Base-by-base conservation (phyloP, 495 filamentous ascomycete species). In the Tetracladium setigerum region DNA sequence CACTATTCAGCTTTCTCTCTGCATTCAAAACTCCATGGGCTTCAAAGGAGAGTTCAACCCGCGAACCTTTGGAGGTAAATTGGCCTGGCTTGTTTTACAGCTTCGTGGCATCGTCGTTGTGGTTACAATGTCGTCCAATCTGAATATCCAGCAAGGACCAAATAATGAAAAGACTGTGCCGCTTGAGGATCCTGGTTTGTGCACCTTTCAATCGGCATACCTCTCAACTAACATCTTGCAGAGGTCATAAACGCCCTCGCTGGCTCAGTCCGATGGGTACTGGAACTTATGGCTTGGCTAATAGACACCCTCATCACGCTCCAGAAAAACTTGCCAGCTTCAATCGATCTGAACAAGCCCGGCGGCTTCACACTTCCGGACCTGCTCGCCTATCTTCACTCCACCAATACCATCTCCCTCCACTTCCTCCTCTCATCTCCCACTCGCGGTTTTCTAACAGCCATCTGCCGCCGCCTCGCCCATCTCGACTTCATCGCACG, bases 81-180 rank as follows among this genome's bases (percentile, higher is more conserved):
- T 94, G 40, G 77, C 87, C n/a, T 84, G 81, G 74, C 65, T 82
- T 1, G 78, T 81, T 30, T 66, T 95, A 31, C 81, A 86, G 58
- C 67, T 90, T 30, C 75, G 86, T 32, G 82, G 84, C 55, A 74
- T 83, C 13, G 77, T 83, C 4, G 69, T 86, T 33, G 71, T 83
- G 46, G 78, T 86, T 50, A 79, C 73, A 1, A 77, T 80, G 35
- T 78, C 77, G 50, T 78, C 65, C 62, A 72, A 57, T 62, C 66
- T 53, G 62, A 64, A 52, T 64, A 67, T 56, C 1, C 35, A 71
- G 68, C 52, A 61, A 65, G 54, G 53, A 62, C 54, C 47, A 66
- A 59, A 62, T 41, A 53, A 58, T 41, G 43, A 55, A 41, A 67
- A 63, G 45, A 62, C 72, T 32, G 72, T 62, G 15, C 83, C 83